These are phyloP conservation scores for Stereocaulon alpinum DNA, from an alignment of 495 filamentous ascomycete genomes.

Conservation along the genomic window DNA sequence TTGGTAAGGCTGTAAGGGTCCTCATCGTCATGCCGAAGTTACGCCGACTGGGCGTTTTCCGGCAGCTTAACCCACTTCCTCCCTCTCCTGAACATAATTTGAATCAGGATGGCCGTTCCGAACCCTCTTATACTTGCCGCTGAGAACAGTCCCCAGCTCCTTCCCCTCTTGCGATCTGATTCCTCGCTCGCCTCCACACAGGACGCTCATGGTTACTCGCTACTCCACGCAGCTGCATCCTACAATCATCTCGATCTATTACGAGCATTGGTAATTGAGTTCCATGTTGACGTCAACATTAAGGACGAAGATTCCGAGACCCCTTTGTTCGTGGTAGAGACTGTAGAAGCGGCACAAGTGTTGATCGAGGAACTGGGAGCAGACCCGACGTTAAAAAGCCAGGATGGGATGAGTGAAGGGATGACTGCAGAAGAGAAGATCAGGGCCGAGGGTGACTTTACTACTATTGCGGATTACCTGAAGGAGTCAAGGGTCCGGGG, in stretches of 20 bases:
- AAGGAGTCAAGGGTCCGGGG: slow-evolving; percentile 34
- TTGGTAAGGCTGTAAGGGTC: neutral
- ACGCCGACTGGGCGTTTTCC: neutral
- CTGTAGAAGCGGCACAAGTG: slow-evolving; percentile 58
- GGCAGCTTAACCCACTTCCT: too few relatives aligned
- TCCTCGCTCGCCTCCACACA: slow-evolving; percentile 56
- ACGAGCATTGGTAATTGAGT: slow-evolving; percentile 63
- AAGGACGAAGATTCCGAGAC: slow-evolving; percentile 86
- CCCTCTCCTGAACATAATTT: too few relatives aligned
- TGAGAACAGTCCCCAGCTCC: slow-evolving; percentile 56
- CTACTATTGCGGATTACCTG: slow-evolving; percentile 58
- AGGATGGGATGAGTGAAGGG: slow-evolving; percentile 60
- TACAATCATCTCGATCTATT: slow-evolving; percentile 80
- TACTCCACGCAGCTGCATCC: slow-evolving; percentile 84
- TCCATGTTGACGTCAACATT: slow-evolving; percentile 66
- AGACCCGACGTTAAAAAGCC: slow-evolving; percentile 49
- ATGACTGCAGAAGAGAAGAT: slow-evolving; percentile 63
- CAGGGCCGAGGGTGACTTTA: slow-evolving; percentile 57
- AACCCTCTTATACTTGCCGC: slow-evolving; percentile 74
- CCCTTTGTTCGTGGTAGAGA: slow-evolving; percentile 77
- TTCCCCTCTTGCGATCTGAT: slow-evolving; percentile 56
- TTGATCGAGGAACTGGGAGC: slow-evolving; percentile 74
- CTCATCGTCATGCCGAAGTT: slow-evolving; percentile 7
- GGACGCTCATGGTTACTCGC: slow-evolving; percentile 80
- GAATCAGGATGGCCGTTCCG: slow-evolving; percentile 38